Evolutionary conservation across 805 yeast species (phyloP), one percentile per base, ranked within the genome.

Genomic region (fission yeast (Schizosaccharomyces pombe)): DNA sequence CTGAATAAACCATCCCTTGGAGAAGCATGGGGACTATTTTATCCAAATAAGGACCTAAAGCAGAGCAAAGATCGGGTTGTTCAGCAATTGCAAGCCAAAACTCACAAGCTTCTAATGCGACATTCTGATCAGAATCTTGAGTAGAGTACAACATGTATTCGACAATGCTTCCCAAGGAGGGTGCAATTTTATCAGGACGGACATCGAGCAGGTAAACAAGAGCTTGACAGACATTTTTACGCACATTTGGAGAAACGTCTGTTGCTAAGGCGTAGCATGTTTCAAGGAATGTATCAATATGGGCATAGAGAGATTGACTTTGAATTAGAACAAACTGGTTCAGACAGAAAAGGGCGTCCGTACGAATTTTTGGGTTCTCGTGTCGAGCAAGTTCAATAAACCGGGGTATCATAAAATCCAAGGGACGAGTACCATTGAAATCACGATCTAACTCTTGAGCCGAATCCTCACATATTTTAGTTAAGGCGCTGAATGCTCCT

Each of bases 21-120:
- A 91, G 69, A 31, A 91, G 67, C 0, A 79, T 77, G 1, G 97
- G 96, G n/a, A 89, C 63, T 12, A 91, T 77, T 16, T 68, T 64
- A 2, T 71, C 69, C 47, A 91, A 69, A 59, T 76, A 76, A 1
- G 82, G 79, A 56, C 67, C 67, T 56, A 85, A 71, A 3, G 76
- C 63, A 28, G 24, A 29, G 5, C 52, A 55, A 32, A 65, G 62
- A 24, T 73, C 73, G 6, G 84, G 79, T 2, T 78, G 68, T 2
- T 85, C 80, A 0, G 87, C 76, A 55, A 89, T 71, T 1, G 83
- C 78, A 47, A 89, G 73, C 57, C 91, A 68, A 61, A 91, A 86
- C 67, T 91, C 97, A 65, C 95, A 85, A 2, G 94, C 96, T 64
- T 87, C 95, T 55, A 87, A 70, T 0, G 94, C 81, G 32, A 85